Evolutionary conservation across 1,284 basidiomycete genomes (phyloP), one percentile per base, ranked within the genome.

Genomic region (Cronartium quercuum): DNA sequence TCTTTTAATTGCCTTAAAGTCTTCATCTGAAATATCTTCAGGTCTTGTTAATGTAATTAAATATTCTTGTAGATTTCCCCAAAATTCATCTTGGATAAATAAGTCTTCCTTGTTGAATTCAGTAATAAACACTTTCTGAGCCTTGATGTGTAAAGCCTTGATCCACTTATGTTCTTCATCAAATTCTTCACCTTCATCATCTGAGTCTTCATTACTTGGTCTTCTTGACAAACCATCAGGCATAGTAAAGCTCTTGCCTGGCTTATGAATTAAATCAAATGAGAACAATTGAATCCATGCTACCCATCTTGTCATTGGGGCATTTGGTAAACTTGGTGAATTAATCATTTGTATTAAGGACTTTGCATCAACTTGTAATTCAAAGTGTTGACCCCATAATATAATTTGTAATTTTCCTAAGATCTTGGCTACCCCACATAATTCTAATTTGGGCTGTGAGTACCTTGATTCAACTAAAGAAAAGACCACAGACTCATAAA

Each of bases 241-340:
- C 55, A 68, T 58, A 6, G 51, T 60, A 21, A 68, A 68, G 12
- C 37, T 68, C 40, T 68, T 68, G 21, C 66, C 66, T 7, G 66
- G 55, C 2, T 57, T 55, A 42, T 68, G 67, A 4, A 68, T 29
- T 6, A 68, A n/a, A 42, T 68, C 51, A 68, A 68, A 68, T 9
- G 58, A 69, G 37, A 69, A 69, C 34, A 69, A 34, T 41, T 69
- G 57, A 34, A 69, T 69, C 29, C 60, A 62, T 7, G 67, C 57
- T 2, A 61, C 12, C 55, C 67, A 69, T 44, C 57, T 62, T 13
- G 67, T 69, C 68, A 69, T 69, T 0, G 68, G 68, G 2, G 68
- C 4, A 47, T 69, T 62, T 5, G 68, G 68, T 2, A 60, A 55
- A n/a, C n/a, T 6, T 7, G 66, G 66, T 1, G 21, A 6, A 38